Percentiles rank a stretch among this genome's conserved stretches.
Evolutionary conservation across 2,329 filamentous ascomycete genomes (phyloP).

Genomic region (Talaromyces sp.): DNA sequence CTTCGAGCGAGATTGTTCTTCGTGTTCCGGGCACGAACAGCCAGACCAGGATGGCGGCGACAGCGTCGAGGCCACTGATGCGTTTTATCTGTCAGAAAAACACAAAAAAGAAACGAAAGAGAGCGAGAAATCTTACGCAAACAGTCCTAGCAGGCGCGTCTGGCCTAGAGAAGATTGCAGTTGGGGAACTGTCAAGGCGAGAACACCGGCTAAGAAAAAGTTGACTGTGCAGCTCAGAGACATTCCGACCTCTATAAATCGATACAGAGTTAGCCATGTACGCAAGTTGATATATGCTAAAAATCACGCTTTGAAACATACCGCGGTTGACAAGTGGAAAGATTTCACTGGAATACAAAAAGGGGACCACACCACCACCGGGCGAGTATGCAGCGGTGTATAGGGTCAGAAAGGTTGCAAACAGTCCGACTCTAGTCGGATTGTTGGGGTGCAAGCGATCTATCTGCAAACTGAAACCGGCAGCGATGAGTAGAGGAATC

Average conservation of each 20-base stretch:
- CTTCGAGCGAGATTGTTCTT: conserved; percentile 37
- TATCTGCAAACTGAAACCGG: conserved; percentile 13
- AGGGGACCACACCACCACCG: conserved; percentile 11
- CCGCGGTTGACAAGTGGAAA: conserved; percentile 12
- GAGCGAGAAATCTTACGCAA: conserved; percentile 7
- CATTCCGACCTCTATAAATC: conserved; percentile 11
- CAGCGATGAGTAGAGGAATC: conserved; percentile 15
- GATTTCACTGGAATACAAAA: conserved; percentile 13
- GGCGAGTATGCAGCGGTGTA: conserved; percentile 12
- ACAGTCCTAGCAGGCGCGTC: conserved; percentile 11
- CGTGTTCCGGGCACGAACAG: conserved; percentile 14
- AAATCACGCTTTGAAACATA: neutral
- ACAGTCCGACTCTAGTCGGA: conserved; percentile 2
- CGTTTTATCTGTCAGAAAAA: neutral
- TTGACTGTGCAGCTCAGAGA: conserved; percentile 11
- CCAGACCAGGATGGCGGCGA: conserved; percentile 14
- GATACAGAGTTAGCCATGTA: neutral
- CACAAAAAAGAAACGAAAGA: neutral
- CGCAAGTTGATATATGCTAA: neutral
- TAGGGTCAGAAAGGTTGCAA: conserved; percentile 8
- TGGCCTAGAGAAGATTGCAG: conserved; percentile 6
- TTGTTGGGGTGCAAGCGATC: neutral
- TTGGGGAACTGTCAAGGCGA: conserved; percentile 11
- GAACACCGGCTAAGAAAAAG: conserved; percentile 9
- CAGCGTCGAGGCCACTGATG: conserved; percentile 10